These are phyloP conservation scores for Trichoderma afroharzianum DNA, from an alignment of 2,329 filamentous ascomycete genomes.

Conservation along the genomic window DNA sequence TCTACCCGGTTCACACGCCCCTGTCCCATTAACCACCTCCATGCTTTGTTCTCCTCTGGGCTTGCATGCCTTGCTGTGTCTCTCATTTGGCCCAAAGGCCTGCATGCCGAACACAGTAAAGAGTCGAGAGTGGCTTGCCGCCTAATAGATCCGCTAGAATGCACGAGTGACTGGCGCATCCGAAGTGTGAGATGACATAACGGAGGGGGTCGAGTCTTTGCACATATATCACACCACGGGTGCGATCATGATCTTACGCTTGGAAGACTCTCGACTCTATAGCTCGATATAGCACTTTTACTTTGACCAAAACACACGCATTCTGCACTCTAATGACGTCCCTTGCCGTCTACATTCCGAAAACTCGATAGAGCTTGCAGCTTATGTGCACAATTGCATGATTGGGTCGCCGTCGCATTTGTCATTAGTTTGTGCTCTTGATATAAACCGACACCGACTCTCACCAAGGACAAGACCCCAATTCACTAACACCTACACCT, in stretches of 20 bases:
- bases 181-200: slow-evolving; percentile 16
- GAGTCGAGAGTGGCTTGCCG: slow-evolving; percentile 15
- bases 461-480: not conserved
- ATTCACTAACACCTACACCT: not conserved
- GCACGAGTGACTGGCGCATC: slow-evolving; percentile 17
- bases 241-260: slow-evolving; percentile 12
- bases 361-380: slow-evolving; percentile 18
- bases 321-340: slow-evolving; percentile 13
- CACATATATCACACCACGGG: slow-evolving; percentile 18
- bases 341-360: not conserved
- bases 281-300: slow-evolving; percentile 5
- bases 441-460: slow-evolving; percentile 17
- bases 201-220: slow-evolving; percentile 3
- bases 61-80: slow-evolving; percentile 15
- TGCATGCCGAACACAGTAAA: slow-evolving; percentile 17
- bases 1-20: slow-evolving; percentile 15
- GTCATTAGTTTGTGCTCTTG: not conserved
- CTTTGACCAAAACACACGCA: slow-evolving; percentile 3
- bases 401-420: slow-evolving; percentile 7
- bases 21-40: slow-evolving; percentile 5
- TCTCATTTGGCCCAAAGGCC: slow-evolving; percentile 14
- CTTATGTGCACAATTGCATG: slow-evolving; percentile 15
- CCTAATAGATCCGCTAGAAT: slow-evolving; percentile 14
- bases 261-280: slow-evolving; percentile 3
- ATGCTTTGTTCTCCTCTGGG: not conserved